phyloP scores from a whole-genome alignment of 106 monocot species.

The Dendrobium huoshanense region DNA sequence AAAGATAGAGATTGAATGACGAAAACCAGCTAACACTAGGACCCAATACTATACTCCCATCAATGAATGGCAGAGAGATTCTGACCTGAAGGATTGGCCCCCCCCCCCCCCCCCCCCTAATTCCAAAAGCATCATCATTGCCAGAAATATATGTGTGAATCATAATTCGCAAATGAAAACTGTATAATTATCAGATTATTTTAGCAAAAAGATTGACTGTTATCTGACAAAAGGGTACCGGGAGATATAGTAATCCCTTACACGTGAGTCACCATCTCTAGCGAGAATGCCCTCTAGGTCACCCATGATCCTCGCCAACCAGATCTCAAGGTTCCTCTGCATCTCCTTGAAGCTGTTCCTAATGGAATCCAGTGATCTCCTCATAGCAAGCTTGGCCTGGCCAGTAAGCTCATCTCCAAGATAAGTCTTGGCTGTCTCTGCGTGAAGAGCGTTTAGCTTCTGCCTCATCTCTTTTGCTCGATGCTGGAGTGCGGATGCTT shows the following conservation, averaged over 20 bases:
- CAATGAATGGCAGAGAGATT: not conserved
- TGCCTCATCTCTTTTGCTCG: slow-evolving; percentile 72
- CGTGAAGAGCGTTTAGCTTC: slow-evolving; percentile 57
- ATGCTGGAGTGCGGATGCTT: slow-evolving; percentile 68
- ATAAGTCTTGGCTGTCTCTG: slow-evolving; percentile 33
- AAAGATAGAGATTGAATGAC: no score
- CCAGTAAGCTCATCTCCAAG: slow-evolving; percentile 40
- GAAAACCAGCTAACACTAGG: no score
- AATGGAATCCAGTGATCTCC: slow-evolving; percentile 53
- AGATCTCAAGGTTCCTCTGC: slow-evolving; percentile 83
- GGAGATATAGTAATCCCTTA: slow-evolving; percentile 62
- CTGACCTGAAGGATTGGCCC: not conserved
- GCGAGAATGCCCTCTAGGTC: slow-evolving; percentile 87
- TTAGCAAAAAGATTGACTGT: not conserved
- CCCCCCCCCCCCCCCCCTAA: no score
- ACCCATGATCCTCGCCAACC: slow-evolving; percentile 90
- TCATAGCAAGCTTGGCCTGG: slow-evolving; percentile 34
- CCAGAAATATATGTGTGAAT: not conserved
- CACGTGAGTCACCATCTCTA: slow-evolving; percentile 52
- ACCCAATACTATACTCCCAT: no score
- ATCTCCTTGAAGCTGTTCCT: slow-evolving; percentile 79
- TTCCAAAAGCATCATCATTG: not conserved
- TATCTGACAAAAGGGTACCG: slow-evolving; percentile 31
- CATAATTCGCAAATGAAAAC: not conserved
- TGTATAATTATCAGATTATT: not conserved